Percentiles rank a stretch among this genome's conserved stretches.
These are phyloP conservation scores for Gynostemma pentaphyllum DNA, from an alignment of 306 rosid species.

Conservation along the genomic window DNA sequence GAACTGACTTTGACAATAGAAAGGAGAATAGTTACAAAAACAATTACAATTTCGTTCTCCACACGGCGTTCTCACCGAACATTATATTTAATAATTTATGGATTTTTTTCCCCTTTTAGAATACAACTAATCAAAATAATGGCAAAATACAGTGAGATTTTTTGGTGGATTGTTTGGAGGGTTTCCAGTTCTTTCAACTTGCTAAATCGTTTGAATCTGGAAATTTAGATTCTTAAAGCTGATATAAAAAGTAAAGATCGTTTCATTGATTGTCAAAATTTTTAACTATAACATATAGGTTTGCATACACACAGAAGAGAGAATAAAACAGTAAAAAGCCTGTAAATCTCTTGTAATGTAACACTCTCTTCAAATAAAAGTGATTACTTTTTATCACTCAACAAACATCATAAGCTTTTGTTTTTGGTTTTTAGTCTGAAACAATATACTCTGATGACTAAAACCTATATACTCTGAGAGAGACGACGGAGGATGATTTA, in stretches of 20 bases:
- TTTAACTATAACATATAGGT: neutral
- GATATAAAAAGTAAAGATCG: neutral
- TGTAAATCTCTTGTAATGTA: neutral
- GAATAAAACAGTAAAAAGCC: neutral
- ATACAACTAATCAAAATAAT: neutral
- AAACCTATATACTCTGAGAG: no score
- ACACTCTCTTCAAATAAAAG: neutral
- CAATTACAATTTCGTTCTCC: no score
- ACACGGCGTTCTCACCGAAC: no score
- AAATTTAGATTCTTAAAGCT: no score
- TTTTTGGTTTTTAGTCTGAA: neutral
- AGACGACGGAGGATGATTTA: slow-evolving; percentile 17
- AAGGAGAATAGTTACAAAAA: no score
- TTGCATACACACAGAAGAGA: neutral
- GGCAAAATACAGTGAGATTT: neutral
- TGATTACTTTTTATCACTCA: neutral
- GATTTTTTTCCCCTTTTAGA: neutral
- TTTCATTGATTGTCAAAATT: neutral
- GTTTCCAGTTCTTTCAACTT: no score
- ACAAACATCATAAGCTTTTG: neutral
- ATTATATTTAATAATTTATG: neutral
- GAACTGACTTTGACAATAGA: no score
- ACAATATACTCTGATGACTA: neutral
- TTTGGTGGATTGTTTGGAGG: neutral
- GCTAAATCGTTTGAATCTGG: no score